Base-by-base conservation (phyloP, 139 green algal species). In the Prasinococcaceae sp. region DNA sequence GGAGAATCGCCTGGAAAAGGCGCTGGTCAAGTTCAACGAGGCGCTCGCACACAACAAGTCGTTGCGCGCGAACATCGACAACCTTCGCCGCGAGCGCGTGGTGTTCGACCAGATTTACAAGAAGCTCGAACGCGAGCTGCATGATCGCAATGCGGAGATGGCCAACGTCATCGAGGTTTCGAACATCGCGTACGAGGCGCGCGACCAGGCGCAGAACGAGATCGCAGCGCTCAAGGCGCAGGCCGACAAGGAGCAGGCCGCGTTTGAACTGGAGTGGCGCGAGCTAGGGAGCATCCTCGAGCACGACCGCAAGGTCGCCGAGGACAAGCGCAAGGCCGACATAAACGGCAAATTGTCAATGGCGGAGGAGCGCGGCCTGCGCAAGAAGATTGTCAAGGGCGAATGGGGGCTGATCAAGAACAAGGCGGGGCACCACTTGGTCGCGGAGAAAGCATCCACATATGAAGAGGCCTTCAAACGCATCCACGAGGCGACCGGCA, bases 201-300 rank as follows among this genome's bases (percentile, higher is more conserved):
- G 83, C 35, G 82, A 93, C 30, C 65, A 72, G 57, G 80, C 81
- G 1, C 65, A 84, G 8, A 57, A 64, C 6, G 79, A 90, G 67
- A 82, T 83, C 50, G 75, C 69, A 10, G 59, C 61, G 10, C 60
- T 92, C 6, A 88, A 84, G 58, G 52, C 64, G 14, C 61, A 82
- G 54, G 80, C 76, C 2, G 84, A 93, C 52, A 84, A 79, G 73
- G 81, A 93, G 68, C 49, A 57, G 55, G 64, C 69, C 30, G 66
- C 58, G 8, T 86, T 82, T 55, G 83, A 94, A 70, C 78, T 79
- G 46, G 85, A 94, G 56, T 93, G 80, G 85, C 36, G 56, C 27
- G 69, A 90, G 52, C 74, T 95, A 1, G 80, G 68, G 0, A 50
- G 74, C 44, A 76, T 92, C 19, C 19, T 63, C 8, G 55, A 63